A percentile compares a stretch with the other conserved stretches of the same genome.
Conservation (phyloP, 2,329 filamentous ascomycete species). For the Fusarium mangiferae region DNA sequence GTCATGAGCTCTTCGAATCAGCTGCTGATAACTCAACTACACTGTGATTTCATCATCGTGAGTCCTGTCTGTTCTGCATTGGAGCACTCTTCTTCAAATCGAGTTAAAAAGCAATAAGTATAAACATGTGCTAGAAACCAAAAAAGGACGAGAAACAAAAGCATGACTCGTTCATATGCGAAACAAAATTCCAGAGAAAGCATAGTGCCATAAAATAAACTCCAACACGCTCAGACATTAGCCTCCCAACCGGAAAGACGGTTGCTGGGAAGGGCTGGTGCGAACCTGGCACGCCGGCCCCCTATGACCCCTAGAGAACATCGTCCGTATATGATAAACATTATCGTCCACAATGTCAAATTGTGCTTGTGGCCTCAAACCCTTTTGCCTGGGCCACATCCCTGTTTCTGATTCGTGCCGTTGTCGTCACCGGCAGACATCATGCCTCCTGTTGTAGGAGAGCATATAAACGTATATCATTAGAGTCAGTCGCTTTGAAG, state of each 20-base stretch:
- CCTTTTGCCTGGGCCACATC: slow-evolving; percentile 25
- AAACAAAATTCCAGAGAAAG: slow-evolving; percentile 21
- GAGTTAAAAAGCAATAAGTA: slow-evolving; percentile 28
- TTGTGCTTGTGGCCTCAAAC: slow-evolving; percentile 29
- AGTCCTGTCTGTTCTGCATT: slow-evolving; percentile 34
- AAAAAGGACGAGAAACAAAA: slow-evolving; percentile 21
- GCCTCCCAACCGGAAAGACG: slow-evolving; percentile 37
- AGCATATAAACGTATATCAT: slow-evolving; percentile 45
- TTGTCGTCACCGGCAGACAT: slow-evolving; percentile 43
- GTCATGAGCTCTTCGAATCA: slow-evolving; percentile 22
- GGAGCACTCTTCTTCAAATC: slow-evolving; percentile 19
- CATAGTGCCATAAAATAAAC: slow-evolving; percentile 39
- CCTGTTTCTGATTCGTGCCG: slow-evolving; percentile 45
- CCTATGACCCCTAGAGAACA: slow-evolving; percentile 14
- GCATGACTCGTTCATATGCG: slow-evolving; percentile 22
- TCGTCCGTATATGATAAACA: slow-evolving; percentile 43
- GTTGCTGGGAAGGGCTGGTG: slow-evolving; percentile 32
- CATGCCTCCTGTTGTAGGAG: slow-evolving; percentile 38
- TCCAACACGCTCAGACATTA: slow-evolving; percentile 40
- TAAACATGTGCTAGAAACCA: slow-evolving; percentile 26
- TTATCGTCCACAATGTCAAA: slow-evolving; percentile 46
- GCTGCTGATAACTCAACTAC: slow-evolving; percentile 9
- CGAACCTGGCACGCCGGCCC: slow-evolving; percentile 24
- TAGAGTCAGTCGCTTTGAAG: slow-evolving; percentile 39
- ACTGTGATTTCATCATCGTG: slow-evolving; percentile 16